phyloP scores from a whole-genome alignment of 192 early-diverging fungal species.

The Oehlia diaphana region DNA sequence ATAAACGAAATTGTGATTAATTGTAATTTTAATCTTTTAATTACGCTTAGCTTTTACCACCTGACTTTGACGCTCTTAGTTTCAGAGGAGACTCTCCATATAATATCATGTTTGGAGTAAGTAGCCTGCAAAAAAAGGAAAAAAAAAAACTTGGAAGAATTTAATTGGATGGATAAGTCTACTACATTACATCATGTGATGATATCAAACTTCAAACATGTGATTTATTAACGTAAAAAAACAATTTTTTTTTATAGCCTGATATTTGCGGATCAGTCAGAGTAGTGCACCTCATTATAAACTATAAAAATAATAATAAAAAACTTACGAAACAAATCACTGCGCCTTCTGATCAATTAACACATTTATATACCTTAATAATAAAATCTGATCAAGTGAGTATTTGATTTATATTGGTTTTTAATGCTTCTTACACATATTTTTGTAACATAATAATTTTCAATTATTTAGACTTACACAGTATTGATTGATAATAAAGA shows the following conservation, averaged over 20 bases:
- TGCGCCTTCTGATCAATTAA: slow-evolving; percentile 77
- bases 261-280: slow-evolving; percentile 91
- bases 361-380: slow-evolving; percentile 89
- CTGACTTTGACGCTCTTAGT: slow-evolving; percentile 70
- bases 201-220: not conserved
- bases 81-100: slow-evolving; percentile 86
- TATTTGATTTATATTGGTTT: slow-evolving; percentile 52
- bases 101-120: slow-evolving; percentile 75
- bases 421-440: slow-evolving; percentile 33
- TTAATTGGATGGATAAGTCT: too few relatives aligned
- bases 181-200: too few relatives aligned
- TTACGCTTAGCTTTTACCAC: slow-evolving; percentile 64
- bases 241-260: slow-evolving; percentile 49
- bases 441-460: slow-evolving; percentile 32
- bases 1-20: not conserved
- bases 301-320: slow-evolving; percentile 89
- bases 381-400: slow-evolving; percentile 64
- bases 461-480: slow-evolving; percentile 42
- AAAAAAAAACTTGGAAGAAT: too few relatives aligned
- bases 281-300: slow-evolving; percentile 94
- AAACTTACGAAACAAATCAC: slow-evolving; percentile 69
- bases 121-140: not conserved
- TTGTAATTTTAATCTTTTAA: not conserved
- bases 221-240: not conserved
- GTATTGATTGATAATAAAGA: slow-evolving; percentile 72